phyloP scores from a whole-genome alignment of 305 asterid species.

The Coffea humblotiana region DNA sequence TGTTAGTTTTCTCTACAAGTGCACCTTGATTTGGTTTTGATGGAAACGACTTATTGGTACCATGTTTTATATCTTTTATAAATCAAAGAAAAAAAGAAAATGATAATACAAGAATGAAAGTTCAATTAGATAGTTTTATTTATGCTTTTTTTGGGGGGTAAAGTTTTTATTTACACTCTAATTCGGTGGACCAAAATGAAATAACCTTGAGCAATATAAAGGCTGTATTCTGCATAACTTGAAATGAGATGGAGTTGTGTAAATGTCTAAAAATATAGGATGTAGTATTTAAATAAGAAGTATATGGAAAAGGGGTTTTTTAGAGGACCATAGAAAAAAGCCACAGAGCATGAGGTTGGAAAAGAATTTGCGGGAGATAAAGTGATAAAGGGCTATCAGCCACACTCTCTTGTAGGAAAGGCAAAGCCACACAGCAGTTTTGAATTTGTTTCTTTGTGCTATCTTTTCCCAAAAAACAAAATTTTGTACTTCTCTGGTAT shows the following conservation, averaged over 20 bases:
- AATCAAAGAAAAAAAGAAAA: background rate
- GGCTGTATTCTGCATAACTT: background rate
- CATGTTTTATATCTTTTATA: too few relatives aligned
- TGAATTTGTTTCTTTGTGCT: background rate
- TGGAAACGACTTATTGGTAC: too few relatives aligned
- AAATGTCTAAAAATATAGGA: background rate
- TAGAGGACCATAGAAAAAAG: slow-evolving; percentile 23
- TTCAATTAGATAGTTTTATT: background rate
- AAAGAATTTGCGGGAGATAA: slow-evolving; percentile 50
- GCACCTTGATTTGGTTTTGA: background rate
- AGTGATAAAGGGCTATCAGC: slow-evolving; percentile 55
- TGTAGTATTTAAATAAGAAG: background rate
- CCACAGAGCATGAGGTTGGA: slow-evolving; percentile 46
- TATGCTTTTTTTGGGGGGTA: background rate
- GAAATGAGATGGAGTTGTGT: background rate
- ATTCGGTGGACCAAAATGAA: background rate
- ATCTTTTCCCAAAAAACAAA: background rate
- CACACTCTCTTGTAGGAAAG: slow-evolving; percentile 48
- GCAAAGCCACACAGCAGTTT: slow-evolving; percentile 10
- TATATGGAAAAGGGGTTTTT: background rate
- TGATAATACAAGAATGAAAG: background rate
- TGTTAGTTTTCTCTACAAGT: too few relatives aligned
- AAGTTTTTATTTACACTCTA: background rate
- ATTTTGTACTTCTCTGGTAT: background rate
- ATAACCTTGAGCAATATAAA: background rate